Evolutionary conservation across 1,139 yeast genomes (phyloP).

Genomic region (Kodamaea sp.): DNA sequence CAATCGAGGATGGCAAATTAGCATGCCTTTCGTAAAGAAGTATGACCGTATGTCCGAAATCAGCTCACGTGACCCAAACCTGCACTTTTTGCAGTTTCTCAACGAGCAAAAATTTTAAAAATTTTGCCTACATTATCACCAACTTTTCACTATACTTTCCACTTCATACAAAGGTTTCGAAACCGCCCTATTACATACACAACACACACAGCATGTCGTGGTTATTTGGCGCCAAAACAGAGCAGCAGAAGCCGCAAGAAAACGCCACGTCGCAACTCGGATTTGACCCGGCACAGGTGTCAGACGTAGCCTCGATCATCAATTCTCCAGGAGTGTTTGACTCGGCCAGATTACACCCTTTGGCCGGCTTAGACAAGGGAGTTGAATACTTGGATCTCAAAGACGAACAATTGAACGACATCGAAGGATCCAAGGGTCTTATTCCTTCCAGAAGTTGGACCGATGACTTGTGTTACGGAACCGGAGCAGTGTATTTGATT

Average conservation of each 20-base stretch:
- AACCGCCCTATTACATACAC: neutral
- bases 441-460: constrained; percentile 96
- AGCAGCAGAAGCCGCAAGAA: constrained; percentile 26
- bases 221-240: constrained; percentile 56
- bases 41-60: too few relatives aligned
- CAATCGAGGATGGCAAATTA: too few relatives aligned
- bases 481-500: constrained; percentile 87
- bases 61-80: constrained; percentile 1
- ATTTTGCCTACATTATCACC: too few relatives aligned
- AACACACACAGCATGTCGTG: constrained; percentile 52
- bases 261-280: constrained; percentile 45
- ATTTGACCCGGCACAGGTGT: constrained; percentile 66
- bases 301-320: constrained; percentile 64
- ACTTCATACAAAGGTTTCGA: too few relatives aligned
- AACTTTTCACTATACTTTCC: too few relatives aligned
- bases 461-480: constrained; percentile 96
- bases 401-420: constrained; percentile 64
- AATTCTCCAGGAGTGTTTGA: constrained; percentile 66
- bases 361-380: constrained; percentile 89
- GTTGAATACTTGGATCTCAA: constrained; percentile 90
- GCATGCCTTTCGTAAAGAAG: too few relatives aligned
- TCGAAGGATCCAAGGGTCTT: constrained; percentile 87
- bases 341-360: constrained; percentile 79
- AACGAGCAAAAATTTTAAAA: too few relatives aligned
- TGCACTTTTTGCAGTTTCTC: too few relatives aligned